Conservation (phyloP, 116 monocot species). For the Zostera marina region DNA sequence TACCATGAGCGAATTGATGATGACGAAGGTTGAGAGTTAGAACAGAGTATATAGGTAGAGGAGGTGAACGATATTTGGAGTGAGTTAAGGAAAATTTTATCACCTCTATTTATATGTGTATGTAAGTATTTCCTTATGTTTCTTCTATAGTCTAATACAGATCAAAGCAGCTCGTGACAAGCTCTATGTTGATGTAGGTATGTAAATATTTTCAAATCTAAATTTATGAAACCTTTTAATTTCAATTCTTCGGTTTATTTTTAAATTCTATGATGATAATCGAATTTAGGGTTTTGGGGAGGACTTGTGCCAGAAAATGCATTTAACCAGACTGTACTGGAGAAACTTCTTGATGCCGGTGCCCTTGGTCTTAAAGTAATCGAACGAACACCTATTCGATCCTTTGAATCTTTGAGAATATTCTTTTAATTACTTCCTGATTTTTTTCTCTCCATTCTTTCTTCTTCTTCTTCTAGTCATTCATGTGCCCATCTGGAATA, state of each 20-base stretch:
- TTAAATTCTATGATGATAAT: neutral
- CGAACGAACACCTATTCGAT: no score
- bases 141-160: slow-evolving; percentile 24
- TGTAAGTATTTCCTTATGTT: neutral
- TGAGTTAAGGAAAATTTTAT: no score
- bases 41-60: no score
- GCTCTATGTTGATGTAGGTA: slow-evolving; percentile 92
- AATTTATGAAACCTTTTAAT: neutral
- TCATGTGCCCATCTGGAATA: slow-evolving; percentile 99
- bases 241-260: neutral
- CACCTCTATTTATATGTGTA: no score
- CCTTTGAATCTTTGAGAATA: neutral
- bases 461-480: slow-evolving; percentile 36
- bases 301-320: slow-evolving; percentile 95
- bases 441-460: neutral
- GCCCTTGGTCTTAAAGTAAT: slow-evolving; percentile 98
- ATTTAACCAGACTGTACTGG: slow-evolving; percentile 53
- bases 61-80: no score
- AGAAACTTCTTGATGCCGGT: slow-evolving; percentile 59
- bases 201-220: slow-evolving; percentile 3
- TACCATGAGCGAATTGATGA: no score
- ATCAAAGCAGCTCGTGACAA: slow-evolving; percentile 65
- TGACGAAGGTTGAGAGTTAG: no score
- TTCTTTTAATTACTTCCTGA: neutral
- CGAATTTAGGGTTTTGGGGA: slow-evolving; percentile 95